Evolutionary conservation across 768 basidiomycete genomes (phyloP), one percentile per base, ranked within the genome.

Genomic region (Tremella yokohamensis): DNA sequence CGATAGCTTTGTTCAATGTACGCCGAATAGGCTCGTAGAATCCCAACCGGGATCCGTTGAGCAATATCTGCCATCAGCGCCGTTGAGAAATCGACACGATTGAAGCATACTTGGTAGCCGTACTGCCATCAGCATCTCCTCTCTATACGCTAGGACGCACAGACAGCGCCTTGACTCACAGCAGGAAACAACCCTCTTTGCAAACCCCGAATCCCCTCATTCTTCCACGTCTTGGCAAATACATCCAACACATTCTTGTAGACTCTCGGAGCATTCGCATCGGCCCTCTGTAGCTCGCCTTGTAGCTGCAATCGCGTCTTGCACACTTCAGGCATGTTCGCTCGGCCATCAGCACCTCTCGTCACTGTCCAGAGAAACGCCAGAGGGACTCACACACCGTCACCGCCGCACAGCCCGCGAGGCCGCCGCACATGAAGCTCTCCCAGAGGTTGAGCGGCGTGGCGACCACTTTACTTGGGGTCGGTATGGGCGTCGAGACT

Each of bases 251-350:
- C 88, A 72, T 86, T 89, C 60, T 83, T 88, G 80, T 99, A 99
- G 2, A 97, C 89, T 72, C 84, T 88, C 63, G 69, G 66, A 6
- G 66, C 63, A 24, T 69, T 68, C 12, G 56, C 25, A 29, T 70
- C 63, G n/a, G 66, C 82, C 70, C 87, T 90, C 34, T 88, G 84
- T 11, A 99, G 83, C 76, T 98, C 96, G 22, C 94, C 96, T 72
- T 98, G 92, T 22, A 99, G 83, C 75, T 99, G 96, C 51, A 99
- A 79, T 55, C 96, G 87, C 39, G 96, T 98, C 78, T 99, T 98
- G 45, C 89, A 87, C 20, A 93, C 90, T 68, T 78, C 77, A 9
- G 77, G 77, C 29, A 76, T 72, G 44, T 73, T 71, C 20, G 71
- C 73, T 45, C 18, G n/a, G 6, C 22, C n/a, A 22, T 45, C 42